Percentiles rank a stretch among this genome's conserved stretches.
phyloP scores from a whole-genome alignment of 2,329 filamentous ascomycete genomes.

The Chaetothyriales sp. region DNA sequence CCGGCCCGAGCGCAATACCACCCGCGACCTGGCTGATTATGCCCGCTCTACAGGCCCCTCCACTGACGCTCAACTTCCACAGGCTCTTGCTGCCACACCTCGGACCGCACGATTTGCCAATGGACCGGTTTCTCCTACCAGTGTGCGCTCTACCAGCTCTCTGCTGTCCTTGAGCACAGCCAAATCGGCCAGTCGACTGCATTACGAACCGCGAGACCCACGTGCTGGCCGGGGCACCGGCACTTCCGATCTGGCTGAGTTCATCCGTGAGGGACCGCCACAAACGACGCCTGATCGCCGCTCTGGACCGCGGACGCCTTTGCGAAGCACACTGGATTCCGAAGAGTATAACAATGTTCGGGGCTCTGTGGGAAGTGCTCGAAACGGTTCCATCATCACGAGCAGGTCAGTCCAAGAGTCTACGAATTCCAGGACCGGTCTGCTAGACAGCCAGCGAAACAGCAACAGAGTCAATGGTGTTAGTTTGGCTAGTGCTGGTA shows the following conservation, averaged over 20 bases:
- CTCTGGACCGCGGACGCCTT: constrained; percentile 72
- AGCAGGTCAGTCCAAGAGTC: constrained; percentile 43
- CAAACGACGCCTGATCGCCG: constrained; percentile 42
- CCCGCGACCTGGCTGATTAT: constrained; percentile 75
- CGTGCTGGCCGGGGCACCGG: constrained; percentile 46
- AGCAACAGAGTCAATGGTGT: constrained; percentile 8
- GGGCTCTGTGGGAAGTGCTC: constrained; percentile 27
- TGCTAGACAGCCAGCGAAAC: constrained; percentile 35
- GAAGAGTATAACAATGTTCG: constrained; percentile 44
- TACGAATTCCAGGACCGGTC: constrained; percentile 58
- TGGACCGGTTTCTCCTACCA: neutral
- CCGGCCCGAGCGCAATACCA: constrained; percentile 46
- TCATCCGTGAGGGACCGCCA: constrained; percentile 76
- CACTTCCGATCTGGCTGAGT: constrained; percentile 83
- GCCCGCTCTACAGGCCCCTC: constrained; percentile 69
- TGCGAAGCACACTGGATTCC: constrained; percentile 71
- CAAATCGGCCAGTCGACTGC: constrained; percentile 22
- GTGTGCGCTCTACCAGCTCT: neutral
- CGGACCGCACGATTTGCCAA: neutral
- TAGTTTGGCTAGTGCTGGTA: constrained; percentile 2
- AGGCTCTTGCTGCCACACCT: constrained; percentile 5
- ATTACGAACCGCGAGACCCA: constrained; percentile 58
- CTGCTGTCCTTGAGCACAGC: constrained; percentile 1
- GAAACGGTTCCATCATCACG: constrained; percentile 36
- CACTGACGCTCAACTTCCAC: constrained; percentile 22